phyloP scores from a whole-genome alignment of 192 early-diverging fungal genomes.

The Paraglomus occultum region DNA sequence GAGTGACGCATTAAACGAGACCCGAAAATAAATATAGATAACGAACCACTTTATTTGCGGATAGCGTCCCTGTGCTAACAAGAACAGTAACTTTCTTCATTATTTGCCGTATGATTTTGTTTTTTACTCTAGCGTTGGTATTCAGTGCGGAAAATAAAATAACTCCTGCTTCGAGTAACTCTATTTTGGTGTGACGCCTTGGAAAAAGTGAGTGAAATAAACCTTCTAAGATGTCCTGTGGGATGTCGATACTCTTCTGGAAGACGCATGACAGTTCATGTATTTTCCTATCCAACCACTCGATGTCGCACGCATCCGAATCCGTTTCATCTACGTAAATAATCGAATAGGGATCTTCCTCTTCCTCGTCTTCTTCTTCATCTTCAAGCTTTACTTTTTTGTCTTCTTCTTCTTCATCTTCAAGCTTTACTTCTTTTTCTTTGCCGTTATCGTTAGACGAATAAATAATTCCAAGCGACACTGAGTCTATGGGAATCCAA shows the following conservation, averaged over 20 bases:
- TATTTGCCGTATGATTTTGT: background rate
- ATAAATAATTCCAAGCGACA: background rate
- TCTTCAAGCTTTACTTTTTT: too few relatives aligned
- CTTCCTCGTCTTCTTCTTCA: too few relatives aligned
- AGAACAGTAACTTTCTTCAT: background rate
- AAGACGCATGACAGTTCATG: conserved; percentile 15
- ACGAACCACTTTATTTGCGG: too few relatives aligned
- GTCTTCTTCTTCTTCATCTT: too few relatives aligned
- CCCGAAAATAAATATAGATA: too few relatives aligned
- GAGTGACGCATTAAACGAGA: too few relatives aligned
- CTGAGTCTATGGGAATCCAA: conserved; percentile 7
- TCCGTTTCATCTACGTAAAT: background rate
- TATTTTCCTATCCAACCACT: conserved; percentile 8
- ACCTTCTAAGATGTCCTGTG: conserved; percentile 12
- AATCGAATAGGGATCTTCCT: too few relatives aligned
- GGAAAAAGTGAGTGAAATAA: conserved; percentile 12
- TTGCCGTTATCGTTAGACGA: background rate
- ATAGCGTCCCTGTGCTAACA: background rate
- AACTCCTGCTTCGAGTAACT: background rate
- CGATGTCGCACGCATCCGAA: background rate
- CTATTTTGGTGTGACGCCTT: background rate
- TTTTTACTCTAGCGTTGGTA: background rate
- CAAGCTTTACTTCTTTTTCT: too few relatives aligned
- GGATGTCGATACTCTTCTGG: conserved; percentile 4
- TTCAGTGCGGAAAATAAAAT: conserved; percentile 13